Evolutionary conservation across 2,329 filamentous ascomycete genomes (phyloP).

Genomic region (Didymellaceae sp.): DNA sequence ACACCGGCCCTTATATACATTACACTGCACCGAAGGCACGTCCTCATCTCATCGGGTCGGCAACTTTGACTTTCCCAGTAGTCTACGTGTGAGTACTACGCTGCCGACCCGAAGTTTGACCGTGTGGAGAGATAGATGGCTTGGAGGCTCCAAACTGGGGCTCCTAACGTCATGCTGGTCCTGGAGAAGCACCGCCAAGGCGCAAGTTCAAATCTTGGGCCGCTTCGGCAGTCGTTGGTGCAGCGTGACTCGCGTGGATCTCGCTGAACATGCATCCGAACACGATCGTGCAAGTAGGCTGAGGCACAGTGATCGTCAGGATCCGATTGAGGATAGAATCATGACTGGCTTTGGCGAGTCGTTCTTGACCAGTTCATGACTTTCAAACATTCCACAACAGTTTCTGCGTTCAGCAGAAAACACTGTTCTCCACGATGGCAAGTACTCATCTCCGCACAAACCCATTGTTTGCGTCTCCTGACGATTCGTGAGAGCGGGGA

Average conservation of each 20-base stretch:
- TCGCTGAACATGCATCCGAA: neutral
- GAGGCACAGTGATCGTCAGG: conserved; percentile 1
- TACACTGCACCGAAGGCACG: conserved; percentile 3
- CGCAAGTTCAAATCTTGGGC: conserved; percentile 22
- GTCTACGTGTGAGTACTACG: neutral
- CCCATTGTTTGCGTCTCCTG: neutral
- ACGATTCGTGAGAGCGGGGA: conserved; percentile 12
- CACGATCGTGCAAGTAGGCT: neutral
- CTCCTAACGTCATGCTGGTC: conserved; percentile 22
- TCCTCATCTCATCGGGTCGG: conserved; percentile 11
- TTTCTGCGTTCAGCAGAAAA: neutral
- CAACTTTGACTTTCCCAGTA: conserved; percentile 2
- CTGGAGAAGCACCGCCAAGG: conserved; percentile 31
- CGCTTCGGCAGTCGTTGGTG: conserved; percentile 12
- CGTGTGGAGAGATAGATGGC: conserved; percentile 22
- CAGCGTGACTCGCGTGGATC: conserved; percentile 7
- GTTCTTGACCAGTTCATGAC: neutral
- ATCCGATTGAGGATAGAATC: neutral
- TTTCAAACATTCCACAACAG: neutral
- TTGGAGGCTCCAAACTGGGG: conserved; percentile 16
- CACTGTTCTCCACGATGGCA: neutral
- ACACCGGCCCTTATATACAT: conserved; percentile 30
- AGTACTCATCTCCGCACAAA: conserved; percentile 3
- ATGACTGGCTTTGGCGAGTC: neutral
- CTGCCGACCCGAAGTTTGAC: conserved; percentile 31